Base-by-base conservation (phyloP, 805 yeast species). In the Dipodascopsis tothii region DNA sequence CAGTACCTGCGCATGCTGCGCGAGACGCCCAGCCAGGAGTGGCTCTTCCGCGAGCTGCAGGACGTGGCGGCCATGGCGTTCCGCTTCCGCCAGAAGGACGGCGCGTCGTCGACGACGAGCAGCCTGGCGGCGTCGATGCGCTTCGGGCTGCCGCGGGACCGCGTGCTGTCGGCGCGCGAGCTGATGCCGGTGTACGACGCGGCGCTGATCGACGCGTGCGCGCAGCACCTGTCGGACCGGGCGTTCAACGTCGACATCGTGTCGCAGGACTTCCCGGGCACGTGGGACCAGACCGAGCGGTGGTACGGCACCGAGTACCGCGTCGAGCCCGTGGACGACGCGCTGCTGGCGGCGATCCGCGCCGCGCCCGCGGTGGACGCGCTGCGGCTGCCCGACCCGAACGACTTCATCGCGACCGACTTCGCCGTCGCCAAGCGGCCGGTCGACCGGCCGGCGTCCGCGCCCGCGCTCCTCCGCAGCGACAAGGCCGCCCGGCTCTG, bases 241-340 rank as follows among this genome's bases (percentile, higher is more conserved):
- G 86, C 84, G 52, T 74, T 82, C 54, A 72, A 85, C 48, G 67
- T 76, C 3, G 65, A 71, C 35, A 59, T 88, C 21, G 67, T 77
- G 11, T 69, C 75, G 23, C 79, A 68, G 62, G 74, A 61, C 51
- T 69, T 76, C 41, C 71, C 70, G 4, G 72, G 72, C 2, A 65
- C 55, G 1, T 64, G 74, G 37, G 66, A 70, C 43, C 51, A 64
- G 14, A 68, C 58, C 18, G 98, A 90, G 60, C 71, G 77, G 57
- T 90, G 96, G 95, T 90, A 92, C 59, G 95, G 94, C 3, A 86
- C 96, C 0, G 82, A 83, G 54, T 84, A 86, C 60, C 64, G 73
- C 2, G 60, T 72, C 35, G 68, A 64, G 7, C 65, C 68, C 14
- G 56, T 84, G 19, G 66, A 76, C 2, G 35, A 50, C 0, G 65